Evolutionary conservation across 2,329 filamentous ascomycete genomes (phyloP), one percentile per base, ranked within the genome.

Genomic region (Pseudogymnoascus sp.): DNA sequence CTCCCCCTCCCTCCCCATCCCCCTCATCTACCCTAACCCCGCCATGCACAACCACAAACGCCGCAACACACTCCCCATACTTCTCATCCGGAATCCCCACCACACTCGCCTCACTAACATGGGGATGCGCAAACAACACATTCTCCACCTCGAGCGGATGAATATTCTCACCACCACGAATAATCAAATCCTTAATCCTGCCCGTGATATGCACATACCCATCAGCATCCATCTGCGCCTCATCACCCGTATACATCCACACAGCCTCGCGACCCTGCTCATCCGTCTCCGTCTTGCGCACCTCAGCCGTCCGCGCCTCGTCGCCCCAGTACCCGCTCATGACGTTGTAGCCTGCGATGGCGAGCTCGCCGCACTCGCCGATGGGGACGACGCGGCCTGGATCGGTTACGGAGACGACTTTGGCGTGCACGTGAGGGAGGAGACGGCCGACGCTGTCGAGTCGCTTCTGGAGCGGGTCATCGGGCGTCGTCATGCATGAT

Each of bases 241-340:
- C 93, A 71, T 99, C 95, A 18, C 95, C 95, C 0, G 89, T 96
- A 75, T 89, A 81, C 89, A 97, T 95, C 93, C 93, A 97, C 16
- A 89, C 62, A 11, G 68, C 67, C 61, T 64, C 64, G 18, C 64
- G 65, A 1, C 62, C 65, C 12, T 71, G 68, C 3, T 64, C 65
- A 10, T 72, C 70, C 2, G 60, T 64, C 59, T 83, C 81, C 4
- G 78, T 67, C 18, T 87, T 79, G 71, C 89, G 81, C 4, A 89
- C 91, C 71, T 90, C 88, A 0, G 78, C 78, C 0, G 93, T 97
- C 66, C 81, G 81, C 23, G 74, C 82, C 10, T 82, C 79, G 71
- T 96, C 91, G n/a, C 78, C 84, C 84, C 87, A 97, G 76, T 99
- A 97, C 42, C 89, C 90, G 74, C 90, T 86, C 92, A 96, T 97